Evolutionary conservation across 2,329 filamentous ascomycete genomes (phyloP).

Genomic region (Thelonectria rubi): DNA sequence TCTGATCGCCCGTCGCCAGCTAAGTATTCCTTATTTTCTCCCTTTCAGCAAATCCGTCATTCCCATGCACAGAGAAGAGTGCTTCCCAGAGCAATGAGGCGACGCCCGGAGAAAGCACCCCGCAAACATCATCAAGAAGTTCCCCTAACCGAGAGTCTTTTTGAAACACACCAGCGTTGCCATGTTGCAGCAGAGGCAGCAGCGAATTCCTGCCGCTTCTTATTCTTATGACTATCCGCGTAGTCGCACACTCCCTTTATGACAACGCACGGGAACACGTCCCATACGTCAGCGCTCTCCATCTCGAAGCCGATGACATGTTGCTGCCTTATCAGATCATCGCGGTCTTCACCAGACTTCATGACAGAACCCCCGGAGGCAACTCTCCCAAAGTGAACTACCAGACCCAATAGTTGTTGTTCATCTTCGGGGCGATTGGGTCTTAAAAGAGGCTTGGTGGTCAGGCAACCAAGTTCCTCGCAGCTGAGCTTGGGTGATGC

Average conservation of each 20-base stretch:
- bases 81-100: too few relatives aligned
- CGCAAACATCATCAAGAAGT: too few relatives aligned
- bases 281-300: conserved; percentile 47
- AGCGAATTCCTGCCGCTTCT: background rate
- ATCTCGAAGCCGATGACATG: conserved; percentile 44
- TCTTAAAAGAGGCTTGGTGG: too few relatives aligned
- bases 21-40: too few relatives aligned
- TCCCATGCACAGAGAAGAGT: too few relatives aligned
- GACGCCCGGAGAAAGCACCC: too few relatives aligned
- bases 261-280: conserved; percentile 47
- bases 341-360: conserved; percentile 48
- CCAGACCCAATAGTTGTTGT: background rate
- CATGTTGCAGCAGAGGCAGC: too few relatives aligned
- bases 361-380: conserved; percentile 51
- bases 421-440: background rate
- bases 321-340: conserved; percentile 40
- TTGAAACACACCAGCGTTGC: too few relatives aligned
- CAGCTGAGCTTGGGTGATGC: background rate
- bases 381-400: conserved; percentile 48
- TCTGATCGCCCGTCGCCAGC: too few relatives aligned
- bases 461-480: background rate
- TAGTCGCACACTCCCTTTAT: conserved; percentile 53
- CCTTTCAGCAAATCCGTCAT: too few relatives aligned
- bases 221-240: conserved; percentile 37
- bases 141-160: too few relatives aligned